phyloP scores from a whole-genome alignment of 2,329 filamentous ascomycete species.

The Lasiodiplodia gonubiensis region DNA sequence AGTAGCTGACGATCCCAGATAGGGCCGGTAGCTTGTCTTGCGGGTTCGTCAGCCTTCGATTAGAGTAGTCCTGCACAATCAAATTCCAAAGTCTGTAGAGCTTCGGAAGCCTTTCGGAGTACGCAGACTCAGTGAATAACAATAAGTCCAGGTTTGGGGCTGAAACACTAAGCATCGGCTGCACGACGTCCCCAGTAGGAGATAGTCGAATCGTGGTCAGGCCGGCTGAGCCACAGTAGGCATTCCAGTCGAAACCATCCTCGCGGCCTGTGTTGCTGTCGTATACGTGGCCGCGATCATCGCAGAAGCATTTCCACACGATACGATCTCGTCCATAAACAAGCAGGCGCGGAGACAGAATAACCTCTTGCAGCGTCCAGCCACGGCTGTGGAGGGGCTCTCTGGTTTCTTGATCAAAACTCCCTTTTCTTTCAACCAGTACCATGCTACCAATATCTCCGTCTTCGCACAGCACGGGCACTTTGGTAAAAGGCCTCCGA shows the following conservation, averaged over 20 bases:
- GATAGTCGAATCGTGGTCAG: background rate
- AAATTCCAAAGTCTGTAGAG: no score
- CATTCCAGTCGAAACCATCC: background rate
- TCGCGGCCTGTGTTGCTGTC: background rate
- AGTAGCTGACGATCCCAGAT: no score
- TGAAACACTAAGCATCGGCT: no score
- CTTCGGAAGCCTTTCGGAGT: no score
- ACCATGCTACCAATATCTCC: background rate
- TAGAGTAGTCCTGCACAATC: no score
- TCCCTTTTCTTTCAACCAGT: background rate
- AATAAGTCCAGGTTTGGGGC: no score
- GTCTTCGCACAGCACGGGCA: constrained; percentile 1
- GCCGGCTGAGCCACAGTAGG: background rate
- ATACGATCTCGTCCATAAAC: constrained; percentile 6
- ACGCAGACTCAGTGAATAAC: no score
- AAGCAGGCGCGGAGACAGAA: constrained; percentile 9
- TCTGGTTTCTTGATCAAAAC: no score
- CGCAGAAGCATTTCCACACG: constrained; percentile 10
- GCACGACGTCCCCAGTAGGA: no score
- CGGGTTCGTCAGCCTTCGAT: no score
- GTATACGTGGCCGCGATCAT: background rate
- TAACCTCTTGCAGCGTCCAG: constrained; percentile 22
- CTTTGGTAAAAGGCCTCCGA: background rate
- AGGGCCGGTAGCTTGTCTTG: no score
- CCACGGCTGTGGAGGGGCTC: background rate